Percentiles rank a stretch among this genome's conserved stretches.
Evolutionary conservation across 2,329 filamentous ascomycete genomes (phyloP).

Genomic region (Alternaria brassicicola): DNA sequence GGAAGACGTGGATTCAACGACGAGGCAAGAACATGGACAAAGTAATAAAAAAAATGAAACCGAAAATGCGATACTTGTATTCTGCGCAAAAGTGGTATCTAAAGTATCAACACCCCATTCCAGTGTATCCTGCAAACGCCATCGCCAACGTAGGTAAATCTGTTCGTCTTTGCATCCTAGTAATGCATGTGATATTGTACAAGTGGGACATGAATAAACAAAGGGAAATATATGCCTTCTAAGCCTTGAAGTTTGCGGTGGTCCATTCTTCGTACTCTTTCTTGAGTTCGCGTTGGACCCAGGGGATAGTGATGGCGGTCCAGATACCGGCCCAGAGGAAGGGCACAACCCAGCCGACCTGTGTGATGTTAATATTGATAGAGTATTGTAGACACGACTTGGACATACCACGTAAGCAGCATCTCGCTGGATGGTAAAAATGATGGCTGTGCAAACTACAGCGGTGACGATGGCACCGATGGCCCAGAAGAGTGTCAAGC

Average conservation of each 20-base stretch:
- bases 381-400: background rate
- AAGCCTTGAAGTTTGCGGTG: slow-evolving; percentile 48
- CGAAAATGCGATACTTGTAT: background rate
- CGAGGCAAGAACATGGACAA: too few species aligned
- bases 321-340: slow-evolving; percentile 59
- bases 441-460: slow-evolving; percentile 51
- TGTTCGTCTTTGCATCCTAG: slow-evolving; percentile 4
- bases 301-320: slow-evolving; percentile 54
- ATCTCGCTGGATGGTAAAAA: slow-evolving; percentile 56
- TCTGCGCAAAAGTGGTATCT: slow-evolving; percentile 16
- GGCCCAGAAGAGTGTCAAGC: slow-evolving; percentile 60
- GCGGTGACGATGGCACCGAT: slow-evolving; percentile 52
- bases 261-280: slow-evolving; percentile 47
- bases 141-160: slow-evolving; percentile 1
- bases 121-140: slow-evolving; percentile 11
- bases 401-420: slow-evolving; percentile 55
- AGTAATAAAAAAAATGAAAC: background rate
- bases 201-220: background rate
- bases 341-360: slow-evolving; percentile 57
- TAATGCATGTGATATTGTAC: slow-evolving; percentile 5
- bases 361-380: slow-evolving; percentile 16
- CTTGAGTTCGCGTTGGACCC: slow-evolving; percentile 50
- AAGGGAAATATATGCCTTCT: background rate
- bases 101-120: background rate
- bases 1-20: background rate